Base-by-base conservation (phyloP, 2,329 filamentous ascomycete genomes). In the Talaromyces funiculosus region DNA sequence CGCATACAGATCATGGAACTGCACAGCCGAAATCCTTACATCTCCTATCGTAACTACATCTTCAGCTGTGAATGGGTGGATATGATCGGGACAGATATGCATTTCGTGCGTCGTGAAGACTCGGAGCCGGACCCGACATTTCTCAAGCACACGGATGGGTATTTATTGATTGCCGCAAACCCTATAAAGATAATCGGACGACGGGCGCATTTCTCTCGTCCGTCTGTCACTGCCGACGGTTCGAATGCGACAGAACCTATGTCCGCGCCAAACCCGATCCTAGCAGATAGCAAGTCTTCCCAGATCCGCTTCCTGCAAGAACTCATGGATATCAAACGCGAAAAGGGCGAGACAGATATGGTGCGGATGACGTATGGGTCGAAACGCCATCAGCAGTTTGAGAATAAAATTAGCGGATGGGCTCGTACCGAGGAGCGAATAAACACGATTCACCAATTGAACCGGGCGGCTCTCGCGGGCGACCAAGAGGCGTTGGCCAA, bases 51-150 rank as follows among this genome's bases (percentile, higher is more conserved):
- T 61, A 89, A 89, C 31, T 84, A 87, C 63, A 78, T 95, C 22
- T 94, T 92, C 71, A 86, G 85, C 64, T 93, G 91, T 65, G 78
- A 85, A 49, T 97, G 93, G 93, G 84, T 85, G 10, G 86, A 90
- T 63, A 88, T 91, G 62, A 84, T 96, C 45, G 93, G 93, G 37
- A 96, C 92, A 0, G 90, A 95, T 66, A 78, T 92, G 64, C 83
- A 96, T 43, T 88, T 97, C 67, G 82, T 81, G 1, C 82, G 80
- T 63, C 82, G 80, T 63, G 75, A 81, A 63, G 35, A 51, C 14
- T 38, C 22, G n/a, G 53, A 31, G 26, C 8, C 71, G 83, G 40
- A 82, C 80, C n/a, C 76, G 79, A 24, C 80, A 84, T 26, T 78
- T 76, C 33, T 72, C 57, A 69, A 66, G 22, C 67, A 64, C 55